phyloP scores from a whole-genome alignment of 805 yeast species.

The Lachancea kluyveri region DNA sequence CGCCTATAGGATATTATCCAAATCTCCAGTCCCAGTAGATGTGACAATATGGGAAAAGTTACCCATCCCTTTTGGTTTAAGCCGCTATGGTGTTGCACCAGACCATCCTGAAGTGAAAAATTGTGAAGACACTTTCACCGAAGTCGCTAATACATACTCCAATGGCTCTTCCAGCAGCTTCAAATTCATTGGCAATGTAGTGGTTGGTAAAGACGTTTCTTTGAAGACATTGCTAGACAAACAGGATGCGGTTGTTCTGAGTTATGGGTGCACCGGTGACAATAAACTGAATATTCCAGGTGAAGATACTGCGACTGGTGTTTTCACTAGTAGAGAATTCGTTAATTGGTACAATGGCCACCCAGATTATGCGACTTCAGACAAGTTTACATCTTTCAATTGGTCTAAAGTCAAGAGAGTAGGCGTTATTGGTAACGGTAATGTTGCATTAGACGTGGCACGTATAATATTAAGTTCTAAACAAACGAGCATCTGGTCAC shows the following conservation, averaged over 20 bases:
- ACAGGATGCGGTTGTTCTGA: conserved; percentile 69
- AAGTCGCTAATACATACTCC: conserved; percentile 31
- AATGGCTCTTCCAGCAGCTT: conserved; percentile 33
- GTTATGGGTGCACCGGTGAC: conserved; percentile 76
- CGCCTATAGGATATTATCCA: conserved; percentile 61
- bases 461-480: conserved; percentile 56
- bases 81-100: conserved; percentile 97
- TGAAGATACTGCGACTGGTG: conserved; percentile 49
- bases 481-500: conserved; percentile 47
- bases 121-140: conserved; percentile 63
- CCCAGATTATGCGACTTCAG: conserved; percentile 42
- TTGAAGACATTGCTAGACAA: conserved; percentile 42
- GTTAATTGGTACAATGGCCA: conserved; percentile 97
- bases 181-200: conserved; percentile 64
- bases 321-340: conserved; percentile 74
- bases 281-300: conserved; percentile 52
- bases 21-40: conserved; percentile 34
- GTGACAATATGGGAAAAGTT: conserved; percentile 76
- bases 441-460: conserved; percentile 90
- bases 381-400: conserved; percentile 44
- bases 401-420: conserved; percentile 57
- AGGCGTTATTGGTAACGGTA: conserved; percentile 91
- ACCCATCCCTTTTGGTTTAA: conserved; percentile 88
- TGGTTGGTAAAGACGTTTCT: conserved; percentile 56
- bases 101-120: conserved; percentile 96